Evolutionary conservation across 148 eudicot genomes (phyloP), one percentile per base, ranked within the genome.

Genomic region (Rhododendron williamsianum): DNA sequence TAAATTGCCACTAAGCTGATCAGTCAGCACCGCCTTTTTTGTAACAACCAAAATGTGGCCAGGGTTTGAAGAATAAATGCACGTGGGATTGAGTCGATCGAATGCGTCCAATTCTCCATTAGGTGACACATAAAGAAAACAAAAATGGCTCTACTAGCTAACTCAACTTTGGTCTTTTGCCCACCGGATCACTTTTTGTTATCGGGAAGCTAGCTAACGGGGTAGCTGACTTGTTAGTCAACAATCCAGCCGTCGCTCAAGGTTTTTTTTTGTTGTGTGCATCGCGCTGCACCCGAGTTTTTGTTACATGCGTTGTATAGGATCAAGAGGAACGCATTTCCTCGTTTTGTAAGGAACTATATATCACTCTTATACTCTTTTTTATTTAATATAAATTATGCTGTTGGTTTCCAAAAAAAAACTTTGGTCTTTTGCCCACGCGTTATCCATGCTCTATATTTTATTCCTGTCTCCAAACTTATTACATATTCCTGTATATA

Each of bases 401-500:
- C 1, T 41, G 6, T 41, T 41, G 45, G 45, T 41, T 41, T 0
- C 5, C 5, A 38, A 41, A 41, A 41, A 41, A 41, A 4, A 43
- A 43, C 33, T 38, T 52, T 56, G 43, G 11, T 60, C 76, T 76
- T 85, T 79, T 60, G 82, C 76, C 83, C 84, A 86, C 84, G 73
- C 52, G 69, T 23, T 81, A 21, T 69, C 52, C 87, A 73, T 82
- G 80, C 56, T 21, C 49, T 35, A 36, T 35, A 58, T 54, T 54
- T 77, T 49, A 71, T 38, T 71, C 35, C 25, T 84, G 45, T 43
- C 76, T 38, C 12, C 74, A 51, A 33, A 27, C 48, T 33, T 38
- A n/a, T 63, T 83, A 73, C 46, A 45, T 13, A 69, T 80, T n/a
- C 35, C n/a, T 69, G n/a, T 19, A 25, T 27, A 65, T 63, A 67